Evolutionary conservation across 2,329 filamentous ascomycete genomes (phyloP), one percentile per base, ranked within the genome.

Genomic region (Corinectria fuckeliana): DNA sequence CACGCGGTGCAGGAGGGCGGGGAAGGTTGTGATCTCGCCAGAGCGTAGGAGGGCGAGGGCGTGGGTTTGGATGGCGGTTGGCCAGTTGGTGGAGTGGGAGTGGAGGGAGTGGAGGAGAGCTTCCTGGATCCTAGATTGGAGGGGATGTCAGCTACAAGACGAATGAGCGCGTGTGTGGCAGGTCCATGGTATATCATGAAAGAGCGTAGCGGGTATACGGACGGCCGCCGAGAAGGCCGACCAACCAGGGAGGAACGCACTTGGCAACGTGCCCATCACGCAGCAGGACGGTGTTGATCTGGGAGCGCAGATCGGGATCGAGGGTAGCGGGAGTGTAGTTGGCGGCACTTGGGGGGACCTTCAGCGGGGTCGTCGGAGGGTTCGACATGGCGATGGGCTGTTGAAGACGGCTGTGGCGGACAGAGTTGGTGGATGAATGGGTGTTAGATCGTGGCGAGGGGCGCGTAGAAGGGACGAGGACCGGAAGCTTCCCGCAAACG

Each of bases 61-160:
- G 74, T 88, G 86, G 54, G 77, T 74, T 68, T 88, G 85, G 62
- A 89, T 77, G 48, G 77, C 69, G 10, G 86, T 86, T 2, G 86
- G 86, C 86, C 87, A 89, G 78, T 89, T 87, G 63, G 81, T 77
- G 4, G 78, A 73, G 75, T 88, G 79, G 48, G 86, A 77, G 73
- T 89, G 79, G 51, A 89, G 83, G 60, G 83, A 74, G 76, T 89
- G 86, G 39, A 88, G 82, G 70, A 89, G 82, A 41, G 81, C 77
- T 57, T 89, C 86, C 78, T 89, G 86, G 67, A 89, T 89, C 66
- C 87, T 88, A 28, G 21, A 34, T 25, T 41, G 32, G 10, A 9
- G 21, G n/a, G 5, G 11, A 14, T 28, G 53, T 62, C 21, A 65
- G 64, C 41, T n/a, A 10, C 13, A 4, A 16, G 23, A 26, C 59